Evolutionary conservation across 2,329 filamentous ascomycete species (phyloP), one percentile per base, ranked within the genome.

Genomic region (Trichoderma sp.): DNA sequence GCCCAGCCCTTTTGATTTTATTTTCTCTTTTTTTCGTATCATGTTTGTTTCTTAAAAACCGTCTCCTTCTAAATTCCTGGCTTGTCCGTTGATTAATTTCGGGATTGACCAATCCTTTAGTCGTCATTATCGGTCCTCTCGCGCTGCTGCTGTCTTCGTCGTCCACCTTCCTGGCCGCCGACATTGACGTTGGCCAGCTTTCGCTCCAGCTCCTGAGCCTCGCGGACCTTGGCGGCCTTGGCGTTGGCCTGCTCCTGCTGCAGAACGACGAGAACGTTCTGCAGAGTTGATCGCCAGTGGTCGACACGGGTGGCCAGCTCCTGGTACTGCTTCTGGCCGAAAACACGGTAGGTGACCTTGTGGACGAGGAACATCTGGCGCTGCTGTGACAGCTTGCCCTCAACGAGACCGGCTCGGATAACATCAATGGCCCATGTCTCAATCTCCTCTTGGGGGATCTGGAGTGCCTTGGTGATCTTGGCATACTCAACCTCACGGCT

Each of bases 391-490:
- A 99, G 89, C 83, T 97, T 97, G 79, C 96, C 96, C 84, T 99
- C 96, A 64, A 99, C 93, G 46, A 99, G 89, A 39, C 94, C 94
- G 59, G 94, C 93, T 74, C 96, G 93, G 82, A 99, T 97, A 74
- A 96, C 94, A 80, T 99, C 96, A 77, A 99, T 99, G 74, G 96
- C 93, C 96, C 96, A 99, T 87, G 95, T 91, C 86, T 99, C 96
- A 52, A 98, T 93, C 72, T 98, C 93, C 72, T 92, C 90, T 58
- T 83, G 78, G 56, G 93, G 89, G 68, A 99, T 90, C 81, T 96
- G 91, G 58, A 99, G 89, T 6, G 93, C 91, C 78, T 91, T 91
- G 73, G 91, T 88, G 77, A 99, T 97, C 77, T 88, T 88, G 73
- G 86, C 85, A 83, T 99, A 99, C 70, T 95, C 91, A 65, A 99